phyloP scores from a whole-genome alignment of 2,329 filamentous ascomycete species.

The Xylaria arbuscula region DNA sequence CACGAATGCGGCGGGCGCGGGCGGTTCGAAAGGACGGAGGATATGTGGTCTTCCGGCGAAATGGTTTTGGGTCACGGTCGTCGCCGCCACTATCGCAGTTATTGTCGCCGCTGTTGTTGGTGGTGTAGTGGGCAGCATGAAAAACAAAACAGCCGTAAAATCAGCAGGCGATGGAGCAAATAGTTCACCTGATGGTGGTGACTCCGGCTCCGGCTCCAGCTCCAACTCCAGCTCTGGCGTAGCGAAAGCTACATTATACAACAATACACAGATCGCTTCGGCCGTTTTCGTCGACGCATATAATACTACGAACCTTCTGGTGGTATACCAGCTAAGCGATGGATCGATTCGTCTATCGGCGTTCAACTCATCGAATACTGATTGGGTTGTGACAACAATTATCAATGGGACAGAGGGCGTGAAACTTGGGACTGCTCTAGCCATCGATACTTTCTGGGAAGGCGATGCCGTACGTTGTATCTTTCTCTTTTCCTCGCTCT shows the following conservation, averaged over 20 bases:
- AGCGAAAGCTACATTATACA: slow-evolving; percentile 17
- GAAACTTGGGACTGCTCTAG: slow-evolving; percentile 29
- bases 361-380: slow-evolving; percentile 44
- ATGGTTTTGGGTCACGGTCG: slow-evolving; percentile 37
- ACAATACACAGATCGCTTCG: slow-evolving; percentile 43
- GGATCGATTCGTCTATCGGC: slow-evolving; percentile 45
- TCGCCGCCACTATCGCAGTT: slow-evolving; percentile 18
- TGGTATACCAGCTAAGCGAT: slow-evolving; percentile 47
- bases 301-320: slow-evolving; percentile 44
- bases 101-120: slow-evolving; percentile 36
- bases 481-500: not conserved
- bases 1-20: not conserved
- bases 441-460: slow-evolving; percentile 27
- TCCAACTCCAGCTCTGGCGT: not conserved
- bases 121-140: slow-evolving; percentile 31
- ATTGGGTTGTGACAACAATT: slow-evolving; percentile 46
- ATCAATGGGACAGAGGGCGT: slow-evolving; percentile 42
- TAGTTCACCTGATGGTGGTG: not conserved
- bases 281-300: slow-evolving; percentile 46
- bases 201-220: not conserved
- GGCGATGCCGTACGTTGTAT: slow-evolving; percentile 23
- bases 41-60: slow-evolving; percentile 37
- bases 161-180: not conserved
- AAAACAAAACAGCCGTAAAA: not conserved
- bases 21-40: slow-evolving; percentile 22